phyloP scores from a whole-genome alignment of 2,329 filamentous ascomycete genomes.

The Metarhizium robertsii region DNA sequence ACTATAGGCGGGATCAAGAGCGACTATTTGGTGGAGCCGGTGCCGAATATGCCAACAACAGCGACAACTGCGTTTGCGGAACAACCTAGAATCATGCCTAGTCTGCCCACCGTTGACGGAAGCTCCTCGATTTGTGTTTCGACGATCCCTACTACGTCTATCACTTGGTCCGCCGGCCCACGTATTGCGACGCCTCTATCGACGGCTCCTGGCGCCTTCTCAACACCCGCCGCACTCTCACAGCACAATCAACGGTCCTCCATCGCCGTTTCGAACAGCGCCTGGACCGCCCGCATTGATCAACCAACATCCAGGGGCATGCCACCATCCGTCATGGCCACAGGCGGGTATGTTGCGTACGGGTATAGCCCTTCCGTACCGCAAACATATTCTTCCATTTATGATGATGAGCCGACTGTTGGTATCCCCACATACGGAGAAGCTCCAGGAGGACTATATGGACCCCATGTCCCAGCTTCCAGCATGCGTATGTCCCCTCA shows the following conservation, averaged over 20 bases:
- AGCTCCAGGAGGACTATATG: slow-evolving; percentile 17
- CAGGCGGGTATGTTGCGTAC: slow-evolving; percentile 20
- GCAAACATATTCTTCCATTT: slow-evolving; percentile 22
- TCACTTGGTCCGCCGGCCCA: slow-evolving; percentile 27
- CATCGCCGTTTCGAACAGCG: slow-evolving; percentile 14
- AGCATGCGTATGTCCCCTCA: slow-evolving; percentile 40
- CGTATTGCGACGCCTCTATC: slow-evolving; percentile 30
- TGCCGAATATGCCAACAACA: slow-evolving; percentile 10
- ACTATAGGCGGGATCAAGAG: slow-evolving; percentile 10
- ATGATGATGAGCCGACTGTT: slow-evolving; percentile 20
- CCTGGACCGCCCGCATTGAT: slow-evolving; percentile 23
- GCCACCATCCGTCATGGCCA: slow-evolving; percentile 13
- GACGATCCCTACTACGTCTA: slow-evolving; percentile 10
- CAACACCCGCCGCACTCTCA: slow-evolving; percentile 24
- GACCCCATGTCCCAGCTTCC: slow-evolving; percentile 26
- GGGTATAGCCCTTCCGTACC: slow-evolving; percentile 17
- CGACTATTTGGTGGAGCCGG: slow-evolving; percentile 15
- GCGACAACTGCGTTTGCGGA: slow-evolving; percentile 12
- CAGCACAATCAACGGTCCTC: slow-evolving; percentile 20
- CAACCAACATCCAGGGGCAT: slow-evolving; percentile 13
- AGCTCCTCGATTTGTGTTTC: slow-evolving; percentile 12
- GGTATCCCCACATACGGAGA: slow-evolving; percentile 27
- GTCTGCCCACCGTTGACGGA: slow-evolving; percentile 12
- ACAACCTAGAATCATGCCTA: slow-evolving; percentile 15
- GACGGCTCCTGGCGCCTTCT: slow-evolving; percentile 37